Evolutionary conservation across 1,284 basidiomycete genomes (phyloP), one percentile per base, ranked within the genome.

Genomic region (Cutaneotrichosporon cutaneum): DNA sequence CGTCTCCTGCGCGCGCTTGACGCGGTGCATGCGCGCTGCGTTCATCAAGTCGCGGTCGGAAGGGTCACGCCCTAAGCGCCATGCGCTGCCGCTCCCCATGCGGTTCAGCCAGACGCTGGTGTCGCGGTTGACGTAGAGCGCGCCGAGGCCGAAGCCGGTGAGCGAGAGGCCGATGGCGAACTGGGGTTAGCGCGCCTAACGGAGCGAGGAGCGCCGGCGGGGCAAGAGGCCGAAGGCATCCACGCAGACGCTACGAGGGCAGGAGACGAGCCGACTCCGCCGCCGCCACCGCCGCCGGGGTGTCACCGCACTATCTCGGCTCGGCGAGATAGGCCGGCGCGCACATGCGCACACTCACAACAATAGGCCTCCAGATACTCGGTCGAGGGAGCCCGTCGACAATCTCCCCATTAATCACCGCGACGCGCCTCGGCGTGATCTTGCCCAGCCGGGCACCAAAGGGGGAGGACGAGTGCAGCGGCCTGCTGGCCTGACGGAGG

Each of bases 41-140:
- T 72, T 58, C 24, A 61, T 10, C 72, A 76, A 74, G 72, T 74
- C 75, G 11, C 64, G 66, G 60, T 77, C 75, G 22, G 67, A 68
- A 4, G 73, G 73, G 58, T 66, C 64, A 54, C 68, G 63, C 26
- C 48, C 68, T 58, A 60, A 66, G 51, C 58, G 72, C 58, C 74
- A 75, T 71, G 68, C 68, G 24, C 64, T 68, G 13, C 70, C 70
- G 0, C 60, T 62, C 18, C 72, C 71, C 4, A 80, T 61, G 44
- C 67, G 66, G 24, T 65, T 62, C 5, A 68, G 52, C 77, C 77
- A 80, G 58, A 61, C 61, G 18, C 65, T 60, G 11, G 76, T 77
- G 53, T 79, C 78, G 16, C 45, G 51, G 61, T 79, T 79, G 14
- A 77, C 77, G 59, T 75, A 77, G 16, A 58, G 44, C 2, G 77